Evolutionary conservation across 768 basidiomycete genomes (phyloP).

Genomic region (Suillus discolor): DNA sequence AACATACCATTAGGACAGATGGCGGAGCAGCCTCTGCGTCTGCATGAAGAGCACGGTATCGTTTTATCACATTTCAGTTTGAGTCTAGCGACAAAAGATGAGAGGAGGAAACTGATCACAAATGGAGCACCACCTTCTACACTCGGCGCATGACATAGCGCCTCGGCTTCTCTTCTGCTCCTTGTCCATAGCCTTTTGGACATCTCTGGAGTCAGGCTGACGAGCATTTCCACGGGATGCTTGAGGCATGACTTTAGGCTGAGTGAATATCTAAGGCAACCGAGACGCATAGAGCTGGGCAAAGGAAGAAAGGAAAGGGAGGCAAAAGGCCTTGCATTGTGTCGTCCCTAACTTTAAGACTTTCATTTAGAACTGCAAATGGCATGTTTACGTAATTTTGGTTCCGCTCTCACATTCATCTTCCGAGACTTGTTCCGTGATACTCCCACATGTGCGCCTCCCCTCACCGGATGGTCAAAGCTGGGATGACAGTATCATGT

Average conservation of each 20-base stretch:
- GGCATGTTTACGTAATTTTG: conserved; percentile 8
- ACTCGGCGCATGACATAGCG: conserved; percentile 59
- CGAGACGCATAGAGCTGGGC: background rate
- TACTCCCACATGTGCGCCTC: too few relatives aligned
- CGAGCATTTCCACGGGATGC: conserved; percentile 48
- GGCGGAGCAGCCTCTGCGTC: conserved; percentile 72
- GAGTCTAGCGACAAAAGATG: conserved; percentile 40
- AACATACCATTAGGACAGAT: conserved; percentile 69
- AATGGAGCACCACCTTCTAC: conserved; percentile 49
- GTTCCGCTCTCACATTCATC: conserved; percentile 10
- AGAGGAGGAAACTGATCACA: background rate
- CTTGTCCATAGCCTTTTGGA: conserved; percentile 60
- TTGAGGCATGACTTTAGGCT: conserved; percentile 45
- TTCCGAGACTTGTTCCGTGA: background rate
- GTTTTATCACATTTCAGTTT: conserved; percentile 80
- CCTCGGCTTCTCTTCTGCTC: conserved; percentile 67
- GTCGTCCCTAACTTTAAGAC: conserved; percentile 4
- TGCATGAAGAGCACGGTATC: conserved; percentile 57
- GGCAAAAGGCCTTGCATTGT: background rate
- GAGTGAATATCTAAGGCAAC: too few relatives aligned
- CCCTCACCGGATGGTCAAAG: background rate
- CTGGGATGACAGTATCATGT: background rate
- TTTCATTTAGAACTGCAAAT: conserved; percentile 8
- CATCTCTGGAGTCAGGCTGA: conserved; percentile 29
- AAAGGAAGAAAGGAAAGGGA: conserved; percentile 1